Evolutionary conservation across 2,329 filamentous ascomycete species (phyloP), one percentile per base, ranked within the genome.

Genomic region (Zalaria sp.): DNA sequence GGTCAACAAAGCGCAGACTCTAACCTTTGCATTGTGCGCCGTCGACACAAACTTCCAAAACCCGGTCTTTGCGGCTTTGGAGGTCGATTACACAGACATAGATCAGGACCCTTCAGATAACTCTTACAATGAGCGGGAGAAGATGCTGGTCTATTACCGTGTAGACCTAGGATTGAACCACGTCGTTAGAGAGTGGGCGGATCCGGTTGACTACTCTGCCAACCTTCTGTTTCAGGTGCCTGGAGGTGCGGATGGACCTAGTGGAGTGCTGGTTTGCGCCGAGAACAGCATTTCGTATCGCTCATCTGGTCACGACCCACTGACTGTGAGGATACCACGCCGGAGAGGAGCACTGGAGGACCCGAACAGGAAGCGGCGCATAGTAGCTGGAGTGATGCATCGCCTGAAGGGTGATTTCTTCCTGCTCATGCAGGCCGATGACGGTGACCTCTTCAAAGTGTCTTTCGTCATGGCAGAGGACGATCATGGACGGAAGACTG

Each of bases 401-500:
- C 93, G 93, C 60, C 80, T 95, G 58, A 89, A 91, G 54, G 87
- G 53, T 35, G 87, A 88, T 2, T 98, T 98, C 66, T 99, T 98
- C 68, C 94, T 96, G 59, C 74, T 99, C 3, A 67, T 98, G 1
- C 91, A 99, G 59, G 87, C 84, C 0, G 91, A 98, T 44, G 93
- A 98, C 58, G 91, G 91, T n/a, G 93, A 98, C 60, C 69, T 98
- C 5, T 96, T 98, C 72, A 96, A 96, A 60, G 75, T 96, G 39
- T 95, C 82, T 0, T 79, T 98, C 46, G 87, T 95, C 49, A 89
- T 95, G 79, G 73, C 79, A 6, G 81, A 88, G 51, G 84, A 93
- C 52, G 75, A 81, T 1, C 75, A 83, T 37, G 85, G 82, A 8
- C 79, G 85, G 45, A 69, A 80, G 1, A 89, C 83, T 1, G 82